Percentiles rank a stretch among this genome's conserved stretches.
These are phyloP conservation scores for Psilocybe cyanescens DNA, from an alignment of 768 basidiomycete species.

Conservation along the genomic window DNA sequence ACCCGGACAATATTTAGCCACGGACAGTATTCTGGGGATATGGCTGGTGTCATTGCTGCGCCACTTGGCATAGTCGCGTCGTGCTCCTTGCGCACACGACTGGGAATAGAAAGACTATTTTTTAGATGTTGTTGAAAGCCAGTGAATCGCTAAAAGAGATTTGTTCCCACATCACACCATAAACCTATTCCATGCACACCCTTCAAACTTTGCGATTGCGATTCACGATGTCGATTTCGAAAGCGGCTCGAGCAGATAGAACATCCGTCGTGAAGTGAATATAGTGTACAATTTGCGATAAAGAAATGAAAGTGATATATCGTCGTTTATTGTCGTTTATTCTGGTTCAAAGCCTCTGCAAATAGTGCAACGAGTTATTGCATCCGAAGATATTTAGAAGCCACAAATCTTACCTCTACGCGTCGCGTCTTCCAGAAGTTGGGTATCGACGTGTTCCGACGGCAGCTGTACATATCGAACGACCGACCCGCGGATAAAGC, in stretches of 20 bases:
- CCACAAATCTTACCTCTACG: slow-evolving; percentile 70
- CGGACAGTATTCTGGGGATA: background rate
- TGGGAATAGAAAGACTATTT: background rate
- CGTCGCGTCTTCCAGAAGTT: slow-evolving; percentile 94
- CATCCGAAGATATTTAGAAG: background rate
- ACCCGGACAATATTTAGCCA: slow-evolving; percentile 32
- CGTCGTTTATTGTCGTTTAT: slow-evolving; percentile 31
- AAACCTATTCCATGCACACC: background rate
- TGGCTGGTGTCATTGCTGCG: background rate
- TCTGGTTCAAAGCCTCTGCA: slow-evolving; percentile 48
- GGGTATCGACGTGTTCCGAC: slow-evolving; percentile 92
- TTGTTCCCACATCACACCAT: background rate
- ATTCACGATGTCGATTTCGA: background rate
- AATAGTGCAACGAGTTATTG: slow-evolving; percentile 6
- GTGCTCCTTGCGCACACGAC: background rate
- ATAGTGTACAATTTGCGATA: slow-evolving; percentile 19
- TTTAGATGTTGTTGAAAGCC: background rate
- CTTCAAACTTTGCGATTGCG: no score
- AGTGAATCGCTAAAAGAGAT: background rate
- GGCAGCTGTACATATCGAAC: slow-evolving; percentile 97
- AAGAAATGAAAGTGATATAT: background rate
- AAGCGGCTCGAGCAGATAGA: background rate
- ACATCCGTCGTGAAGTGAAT: background rate
- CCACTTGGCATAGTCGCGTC: background rate
- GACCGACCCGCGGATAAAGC: slow-evolving; percentile 97